These are phyloP conservation scores for Tolypocladium ovalisporum DNA, from an alignment of 2,329 filamentous ascomycete genomes.

Conservation along the genomic window DNA sequence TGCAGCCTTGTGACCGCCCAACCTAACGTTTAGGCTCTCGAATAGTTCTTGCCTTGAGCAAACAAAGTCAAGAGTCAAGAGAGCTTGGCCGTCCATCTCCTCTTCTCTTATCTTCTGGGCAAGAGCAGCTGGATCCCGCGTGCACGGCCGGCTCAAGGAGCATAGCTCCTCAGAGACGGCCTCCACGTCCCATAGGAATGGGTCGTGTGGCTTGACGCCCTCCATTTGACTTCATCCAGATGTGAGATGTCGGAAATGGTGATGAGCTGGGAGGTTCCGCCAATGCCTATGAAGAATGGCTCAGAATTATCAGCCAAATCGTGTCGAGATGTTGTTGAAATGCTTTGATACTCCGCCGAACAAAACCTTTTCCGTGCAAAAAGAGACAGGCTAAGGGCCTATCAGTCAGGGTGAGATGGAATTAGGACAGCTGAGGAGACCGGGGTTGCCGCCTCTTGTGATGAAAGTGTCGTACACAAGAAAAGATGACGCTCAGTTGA, in stretches of 20 bases:
- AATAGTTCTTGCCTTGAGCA: slow-evolving; percentile 38
- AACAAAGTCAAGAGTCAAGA: slow-evolving; percentile 47
- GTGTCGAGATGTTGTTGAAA: background rate
- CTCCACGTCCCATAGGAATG: slow-evolving; percentile 63
- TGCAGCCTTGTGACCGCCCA: slow-evolving; percentile 45
- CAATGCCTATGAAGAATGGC: no score
- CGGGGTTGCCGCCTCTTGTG: background rate
- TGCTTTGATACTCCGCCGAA: background rate
- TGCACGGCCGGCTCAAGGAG: slow-evolving; percentile 38
- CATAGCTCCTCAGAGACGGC: slow-evolving; percentile 58
- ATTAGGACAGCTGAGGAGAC: background rate
- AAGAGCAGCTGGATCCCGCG: slow-evolving; percentile 36
- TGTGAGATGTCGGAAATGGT: background rate
- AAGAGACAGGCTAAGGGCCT: background rate
- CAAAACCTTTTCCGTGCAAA: no score
- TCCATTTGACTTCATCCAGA: slow-evolving; percentile 14
- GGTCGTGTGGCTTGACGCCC: slow-evolving; percentile 38
- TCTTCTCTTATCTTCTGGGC: slow-evolving; percentile 46
- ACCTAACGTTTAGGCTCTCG: slow-evolving; percentile 43
- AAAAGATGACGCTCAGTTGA: background rate
- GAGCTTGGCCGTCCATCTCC: slow-evolving; percentile 52
- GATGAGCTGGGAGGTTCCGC: background rate
- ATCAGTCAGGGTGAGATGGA: background rate
- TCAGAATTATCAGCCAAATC: background rate
- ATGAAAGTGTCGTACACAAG: background rate